These are phyloP conservation scores for Jaltomata sinuosa DNA, from an alignment of 257 asterid genomes.

Conservation along the genomic window DNA sequence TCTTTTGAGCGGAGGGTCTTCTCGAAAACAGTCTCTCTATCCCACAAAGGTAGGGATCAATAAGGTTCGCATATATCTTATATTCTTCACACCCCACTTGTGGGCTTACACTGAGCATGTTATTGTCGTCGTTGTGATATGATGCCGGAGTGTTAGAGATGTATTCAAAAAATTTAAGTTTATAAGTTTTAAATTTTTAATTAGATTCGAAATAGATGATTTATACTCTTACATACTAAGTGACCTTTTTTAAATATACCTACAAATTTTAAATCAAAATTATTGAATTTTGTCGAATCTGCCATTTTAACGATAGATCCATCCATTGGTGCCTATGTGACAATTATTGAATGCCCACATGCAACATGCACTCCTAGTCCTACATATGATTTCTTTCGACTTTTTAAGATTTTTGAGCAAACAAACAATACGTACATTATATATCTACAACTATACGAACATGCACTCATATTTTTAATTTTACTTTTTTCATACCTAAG, in stretches of 20 bases:
- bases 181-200: not conserved
- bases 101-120: no score
- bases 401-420: not conserved
- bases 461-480: not conserved
- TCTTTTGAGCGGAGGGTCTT: no score
- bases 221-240: not conserved
- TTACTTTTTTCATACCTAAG: not conserved
- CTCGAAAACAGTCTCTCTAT: no score
- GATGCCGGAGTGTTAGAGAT: not conserved
- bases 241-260: no score
- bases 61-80: no score
- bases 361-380: not conserved
- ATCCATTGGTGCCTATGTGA: not conserved
- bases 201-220: not conserved
- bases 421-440: not conserved
- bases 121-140: not conserved
- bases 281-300: not conserved
- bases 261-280: no score
- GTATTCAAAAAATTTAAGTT: not conserved
- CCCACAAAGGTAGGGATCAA: not conserved
- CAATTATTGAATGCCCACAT: not conserved
- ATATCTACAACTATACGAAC: not conserved
- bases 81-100: no score
- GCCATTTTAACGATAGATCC: not conserved
- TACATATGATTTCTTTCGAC: not conserved